phyloP scores from a whole-genome alignment of 2,329 filamentous ascomycete genomes.

The Fusarium dlaminii region DNA sequence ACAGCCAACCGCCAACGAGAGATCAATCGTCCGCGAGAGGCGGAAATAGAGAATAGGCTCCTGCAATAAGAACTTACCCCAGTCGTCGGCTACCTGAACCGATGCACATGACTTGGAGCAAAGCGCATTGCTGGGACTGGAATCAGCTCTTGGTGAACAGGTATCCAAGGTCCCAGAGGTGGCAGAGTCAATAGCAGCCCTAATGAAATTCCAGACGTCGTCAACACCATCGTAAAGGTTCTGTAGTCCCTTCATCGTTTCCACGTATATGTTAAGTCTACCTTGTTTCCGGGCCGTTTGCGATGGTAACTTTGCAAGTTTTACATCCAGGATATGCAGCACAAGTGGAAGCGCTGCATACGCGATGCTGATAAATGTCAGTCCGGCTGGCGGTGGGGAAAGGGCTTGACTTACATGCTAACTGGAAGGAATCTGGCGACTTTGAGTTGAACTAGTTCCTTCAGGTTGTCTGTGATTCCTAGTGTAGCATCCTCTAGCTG shows the following conservation, averaged over 20 bases:
- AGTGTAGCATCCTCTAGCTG: conserved; percentile 1
- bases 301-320: rapidly evolving
- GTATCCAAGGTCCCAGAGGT: neutral
- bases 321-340: rapidly evolving
- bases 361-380: neutral
- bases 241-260: neutral
- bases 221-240: neutral
- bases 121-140: rapidly evolving
- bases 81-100: rapidly evolving
- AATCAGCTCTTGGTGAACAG: no score
- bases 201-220: neutral
- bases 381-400: rapidly evolving
- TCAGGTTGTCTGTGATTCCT: conserved; percentile 16
- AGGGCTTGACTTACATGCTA: conserved; percentile 5
- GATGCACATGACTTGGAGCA: neutral
- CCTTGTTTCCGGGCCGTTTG: neutral
- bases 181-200: neutral
- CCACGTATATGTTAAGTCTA: neutral
- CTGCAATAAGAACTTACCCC: neutral
- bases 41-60: neutral
- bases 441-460: conserved; percentile 14
- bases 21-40: neutral
- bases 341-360: rapidly evolving
- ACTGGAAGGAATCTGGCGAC: conserved; percentile 14
- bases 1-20: rapidly evolving